Evolutionary conservation across 2,329 filamentous ascomycete species (phyloP), one percentile per base, ranked within the genome.

Genomic region (Rhinocladiella mackenziei): DNA sequence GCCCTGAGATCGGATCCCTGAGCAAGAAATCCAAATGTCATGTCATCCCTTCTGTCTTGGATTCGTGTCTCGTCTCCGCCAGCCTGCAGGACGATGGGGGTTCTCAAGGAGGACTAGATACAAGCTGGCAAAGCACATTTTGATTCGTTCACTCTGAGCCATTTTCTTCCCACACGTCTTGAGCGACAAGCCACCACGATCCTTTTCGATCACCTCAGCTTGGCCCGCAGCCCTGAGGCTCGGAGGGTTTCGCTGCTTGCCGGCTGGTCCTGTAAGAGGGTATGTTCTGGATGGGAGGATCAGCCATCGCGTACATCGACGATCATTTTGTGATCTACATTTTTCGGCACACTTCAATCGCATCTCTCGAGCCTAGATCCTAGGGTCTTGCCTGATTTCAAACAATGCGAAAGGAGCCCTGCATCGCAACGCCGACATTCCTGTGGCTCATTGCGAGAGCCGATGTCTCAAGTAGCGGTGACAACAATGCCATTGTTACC

Each of bases 391-490:
- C 11, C 30, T 17, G 30, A 32, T 17, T n/a, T n/a, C n/a, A 3
- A 11, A 14, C 14, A 4, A 17, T 15, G 7, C 7, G 30, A 17
- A 17, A n/a, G n/a, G n/a, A n/a, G n/a, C n/a, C 5, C 14, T 36
- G 17, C 18, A 28, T 34, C n/a, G 31, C 17, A 14, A 19, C 31
- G n/a, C 8, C 33, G 14, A 35, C 39, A 18, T 22, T 31, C 20
- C 17, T 34, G 11, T 22, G 4, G 28, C 30, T 30, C 29, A 39
- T 31, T 26, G 28, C 22, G 29, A 40, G 23, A 19, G 14, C 26
- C 20, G 35, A 37, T 25, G 25, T 32, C 18, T 48, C 35, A 45
- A 51, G 42, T 45, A 37, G 49, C 49, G 49, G 49, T 51, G 44
- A 51, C 49, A 29, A 39, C 7, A 30, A 25, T 26, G 39, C 29